Base-by-base conservation (phyloP, 345 rosid genomes). In the Gossypium bickii region DNA sequence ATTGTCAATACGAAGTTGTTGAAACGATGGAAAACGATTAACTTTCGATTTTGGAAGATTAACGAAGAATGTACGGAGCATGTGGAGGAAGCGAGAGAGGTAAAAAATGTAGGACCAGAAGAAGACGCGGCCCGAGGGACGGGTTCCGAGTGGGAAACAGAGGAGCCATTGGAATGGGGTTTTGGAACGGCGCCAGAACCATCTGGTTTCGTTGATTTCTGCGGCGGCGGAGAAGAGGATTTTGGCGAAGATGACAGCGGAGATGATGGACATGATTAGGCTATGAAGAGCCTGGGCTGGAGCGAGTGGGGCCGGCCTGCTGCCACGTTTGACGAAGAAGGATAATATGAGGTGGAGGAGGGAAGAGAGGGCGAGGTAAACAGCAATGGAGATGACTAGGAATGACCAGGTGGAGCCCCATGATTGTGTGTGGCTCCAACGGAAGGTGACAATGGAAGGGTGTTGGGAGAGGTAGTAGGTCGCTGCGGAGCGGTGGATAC, bases 381-480 rank as follows among this genome's bases (percentile, higher is more conserved):
- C 52, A 64, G 75, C 34, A 12, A 90, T 81, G 48, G 98, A 87
- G 48, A 85, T 67, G 85, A 89, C 74, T 47, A 94, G 89, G 78
- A 94, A 94, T 2, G 85, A 84, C 98, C 98, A 94, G 49, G 98
- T 90, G 86, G 97, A 88, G 66, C 92, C 97, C 89, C 88, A 94
- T 51, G 91, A 87, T 67, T 92, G 90, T 87, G 80, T 75, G 82
- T 89, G 88, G 77, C 94, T 88, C 97, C 98, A 94, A 53, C 94
- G 94, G 90, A 94, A 94, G 47, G 78, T 74, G 61, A 90, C 81
- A 67, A 94, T 85, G 7, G 86, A 72, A 1, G 98, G 98, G 78
- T 94, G 98, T 70, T 92, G 87, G 18, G 96, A 82, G 65, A 94
- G 93, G 87, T 85, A 89, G 74, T 88, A 87, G 10, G 82, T 76